Evolutionary conservation across 805 yeast genomes (phyloP), one percentile per base, ranked within the genome.

Genomic region (Starmerella stellata): DNA sequence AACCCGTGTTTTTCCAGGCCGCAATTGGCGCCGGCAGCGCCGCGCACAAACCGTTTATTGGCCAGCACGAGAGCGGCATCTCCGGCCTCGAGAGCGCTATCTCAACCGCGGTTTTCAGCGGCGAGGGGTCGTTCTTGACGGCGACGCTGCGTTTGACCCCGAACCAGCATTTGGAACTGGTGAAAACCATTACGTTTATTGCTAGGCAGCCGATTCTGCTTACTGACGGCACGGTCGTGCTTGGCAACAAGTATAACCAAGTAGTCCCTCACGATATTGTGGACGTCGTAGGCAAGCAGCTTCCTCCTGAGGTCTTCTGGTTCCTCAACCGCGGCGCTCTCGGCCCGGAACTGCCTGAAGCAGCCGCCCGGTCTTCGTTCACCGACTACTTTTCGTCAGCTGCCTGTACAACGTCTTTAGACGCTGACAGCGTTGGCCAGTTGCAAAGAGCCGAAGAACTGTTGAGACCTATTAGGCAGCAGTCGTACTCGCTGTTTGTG

Each of bases 261-360:
- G 43, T 40, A 5, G 59, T 77, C 35, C 95, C 96, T 3, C 70
- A 72, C 44, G 93, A 83, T 55, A 62, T 80, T 11, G 90, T 80
- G 54, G 83, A 75, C 34, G 69, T 83, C 35, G 66, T 90, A 36
- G 82, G 92, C 8, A 81, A 78, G 55, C 70, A 85, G 52, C 63
- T 90, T 37, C 92, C 95, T 2, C 78, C 81, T 38, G 96, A 85
- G 58, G 65, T 78, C 31, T 76, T 72, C 51, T 83, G 76, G 54
- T 90, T 82, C 56, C 72, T 72, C 52, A 76, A 92, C 1, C 57
- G 78, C 41, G 96, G 95, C 1, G 54, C 85, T 19, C 60, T 78
- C 11, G 70, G 75, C 5, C 59, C 75, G 4, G 74, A 72, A 41
- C 55, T 80, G 19, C 65, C 77, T 31, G 78, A 76, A 44, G 70